phyloP scores from a whole-genome alignment of 306 rosid species.

The Clitoria ternatea region DNA sequence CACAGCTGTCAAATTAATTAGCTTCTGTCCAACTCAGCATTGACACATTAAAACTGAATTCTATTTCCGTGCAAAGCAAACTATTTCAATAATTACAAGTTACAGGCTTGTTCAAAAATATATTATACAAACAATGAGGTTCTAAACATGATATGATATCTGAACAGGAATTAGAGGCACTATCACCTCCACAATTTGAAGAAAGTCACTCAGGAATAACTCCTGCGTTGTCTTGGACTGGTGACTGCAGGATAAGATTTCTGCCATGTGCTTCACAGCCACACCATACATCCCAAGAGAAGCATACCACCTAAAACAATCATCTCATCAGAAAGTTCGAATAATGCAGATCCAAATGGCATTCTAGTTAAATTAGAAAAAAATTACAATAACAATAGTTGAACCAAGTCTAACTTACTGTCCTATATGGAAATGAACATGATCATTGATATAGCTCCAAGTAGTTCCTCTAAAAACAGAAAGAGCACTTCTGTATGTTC shows the following conservation, averaged over 20 bases:
- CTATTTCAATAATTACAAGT: conserved; percentile 3
- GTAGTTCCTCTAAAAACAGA: conserved; percentile 79
- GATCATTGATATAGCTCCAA: conserved; percentile 88
- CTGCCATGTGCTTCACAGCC: conserved; percentile 83
- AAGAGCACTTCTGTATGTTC: conserved; percentile 77
- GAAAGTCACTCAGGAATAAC: conserved; percentile 64
- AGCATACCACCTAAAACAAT: conserved; percentile 87
- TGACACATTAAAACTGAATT: conserved; percentile 4
- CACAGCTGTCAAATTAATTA: conserved; percentile 15
- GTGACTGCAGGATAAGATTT: conserved; percentile 84
- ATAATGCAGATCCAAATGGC: background rate
- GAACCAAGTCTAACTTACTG: conserved; percentile 63
- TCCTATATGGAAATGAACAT: conserved; percentile 93
- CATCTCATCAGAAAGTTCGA: conserved; percentile 28
- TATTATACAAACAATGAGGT: conserved; percentile 18
- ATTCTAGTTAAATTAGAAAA: background rate
- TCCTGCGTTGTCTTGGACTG: conserved; percentile 93
- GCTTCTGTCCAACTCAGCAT: conserved; percentile 25
- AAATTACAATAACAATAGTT: background rate
- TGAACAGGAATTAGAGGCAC: conserved; percentile 24
- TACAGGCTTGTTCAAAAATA: conserved; percentile 9
- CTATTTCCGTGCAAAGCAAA: background rate
- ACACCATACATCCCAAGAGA: conserved; percentile 73
- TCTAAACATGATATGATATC: conserved; percentile 8
- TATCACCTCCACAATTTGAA: conserved; percentile 86